A percentile compares a stretch with the other conserved stretches of the same genome.
Conservation (phyloP, 2,329 filamentous ascomycete genomes). For the Reticulascus tulasneorum region DNA sequence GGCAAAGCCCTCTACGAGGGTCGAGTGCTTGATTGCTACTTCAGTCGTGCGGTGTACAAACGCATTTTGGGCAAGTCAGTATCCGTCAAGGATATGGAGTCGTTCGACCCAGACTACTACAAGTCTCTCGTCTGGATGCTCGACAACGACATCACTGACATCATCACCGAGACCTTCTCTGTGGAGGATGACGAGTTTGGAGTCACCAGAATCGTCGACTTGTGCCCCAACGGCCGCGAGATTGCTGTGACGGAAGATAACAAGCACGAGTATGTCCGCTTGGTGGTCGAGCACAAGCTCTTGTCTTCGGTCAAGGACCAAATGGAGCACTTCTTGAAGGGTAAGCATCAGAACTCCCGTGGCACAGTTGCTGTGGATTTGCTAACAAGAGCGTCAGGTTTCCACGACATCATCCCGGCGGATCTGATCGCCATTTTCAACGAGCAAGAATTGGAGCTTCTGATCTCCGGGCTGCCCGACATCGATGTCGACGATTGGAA, state of each 20-base stretch:
- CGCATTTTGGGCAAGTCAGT: conserved; percentile 91
- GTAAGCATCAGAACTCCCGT: conserved; percentile 35
- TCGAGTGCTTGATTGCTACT: conserved; percentile 94
- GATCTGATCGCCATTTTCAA: conserved; percentile 97
- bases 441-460: conserved; percentile 91
- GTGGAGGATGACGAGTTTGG: conserved; percentile 93
- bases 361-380: not conserved
- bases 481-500: conserved; percentile 99
- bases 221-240: conserved; percentile 83
- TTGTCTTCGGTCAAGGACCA: conserved; percentile 90
- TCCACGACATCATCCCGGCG: conserved; percentile 96
- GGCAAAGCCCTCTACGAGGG: conserved; percentile 97
- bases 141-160: conserved; percentile 96
- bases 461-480: conserved; percentile 95
- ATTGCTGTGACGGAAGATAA: conserved; percentile 95
- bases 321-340: conserved; percentile 86
- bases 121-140: conserved; percentile 98
- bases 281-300: conserved; percentile 91
- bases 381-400: conserved; percentile 52
- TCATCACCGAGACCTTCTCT: conserved; percentile 94
- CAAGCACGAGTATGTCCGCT: conserved; percentile 94
- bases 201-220: conserved; percentile 79
- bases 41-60: conserved; percentile 98
- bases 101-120: conserved; percentile 96
- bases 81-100: conserved; percentile 99